Evolutionary conservation across 2,329 filamentous ascomycete genomes (phyloP).

Genomic region (Thermoascus crustaceus): DNA sequence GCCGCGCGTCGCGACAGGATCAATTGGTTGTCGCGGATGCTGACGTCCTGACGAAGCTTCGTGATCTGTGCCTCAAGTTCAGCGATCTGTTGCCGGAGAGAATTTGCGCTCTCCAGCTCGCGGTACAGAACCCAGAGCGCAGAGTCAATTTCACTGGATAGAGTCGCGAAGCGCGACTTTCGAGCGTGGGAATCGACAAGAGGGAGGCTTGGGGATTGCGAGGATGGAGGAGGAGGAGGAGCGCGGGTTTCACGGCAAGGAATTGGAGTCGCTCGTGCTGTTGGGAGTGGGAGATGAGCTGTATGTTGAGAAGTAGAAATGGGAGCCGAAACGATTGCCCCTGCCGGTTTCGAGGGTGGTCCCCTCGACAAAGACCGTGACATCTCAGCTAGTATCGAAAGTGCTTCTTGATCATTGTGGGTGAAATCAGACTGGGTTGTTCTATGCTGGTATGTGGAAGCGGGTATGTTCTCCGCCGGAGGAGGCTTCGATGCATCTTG

Average conservation of each 20-base stretch:
- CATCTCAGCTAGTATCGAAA: not conserved
- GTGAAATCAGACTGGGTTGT: not conserved
- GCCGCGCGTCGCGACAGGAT: slow-evolving; percentile 7
- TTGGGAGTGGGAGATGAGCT: no score
- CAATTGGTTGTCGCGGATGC: slow-evolving; percentile 10
- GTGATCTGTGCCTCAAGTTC: slow-evolving; percentile 9
- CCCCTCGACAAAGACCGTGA: not conserved
- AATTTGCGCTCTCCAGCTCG: slow-evolving; percentile 9
- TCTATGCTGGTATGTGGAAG: not conserved
- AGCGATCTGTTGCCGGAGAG: slow-evolving; percentile 8
- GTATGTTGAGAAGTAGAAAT: no score
- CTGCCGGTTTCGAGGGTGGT: no score
- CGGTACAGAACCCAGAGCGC: slow-evolving; percentile 10
- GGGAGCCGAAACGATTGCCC: no score
- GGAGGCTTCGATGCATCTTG: not conserved
- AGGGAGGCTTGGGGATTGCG: slow-evolving; percentile 1
- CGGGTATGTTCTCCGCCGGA: not conserved
- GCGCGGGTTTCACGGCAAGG: not conserved
- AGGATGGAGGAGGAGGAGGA: not conserved
- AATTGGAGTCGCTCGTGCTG: no score
- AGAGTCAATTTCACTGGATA: slow-evolving; percentile 9
- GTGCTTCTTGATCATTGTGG: not conserved
- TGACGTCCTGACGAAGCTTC: slow-evolving; percentile 10
- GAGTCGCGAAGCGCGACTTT: slow-evolving; percentile 9
- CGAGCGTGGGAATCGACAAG: slow-evolving; percentile 8